Base-by-base conservation (phyloP, 2,329 filamentous ascomycete species). In the Laburnicola sp. region DNA sequence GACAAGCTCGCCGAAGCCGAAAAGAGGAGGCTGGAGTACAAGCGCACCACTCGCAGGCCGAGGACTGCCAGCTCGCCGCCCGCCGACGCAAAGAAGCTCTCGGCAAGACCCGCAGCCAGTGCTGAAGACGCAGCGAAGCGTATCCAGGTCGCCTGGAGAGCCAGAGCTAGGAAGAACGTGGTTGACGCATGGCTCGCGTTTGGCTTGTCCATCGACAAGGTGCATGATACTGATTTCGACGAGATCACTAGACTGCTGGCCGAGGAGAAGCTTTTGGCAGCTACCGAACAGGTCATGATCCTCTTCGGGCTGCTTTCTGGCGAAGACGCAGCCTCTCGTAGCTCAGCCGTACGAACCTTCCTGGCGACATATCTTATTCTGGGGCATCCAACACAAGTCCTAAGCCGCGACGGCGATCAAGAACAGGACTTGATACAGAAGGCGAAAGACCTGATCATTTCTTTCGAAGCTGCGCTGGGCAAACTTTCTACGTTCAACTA, bases 1-100 rank as follows among this genome's bases (percentile, higher is more conserved):
- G 88, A 91, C 75, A 85, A 87, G 57, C 81, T 90, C 62, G 87
- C 88, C 28, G 89, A 92, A 65, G 89, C 88, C 0, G 87, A 92
- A 71, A 82, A 78, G 68, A 81, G 89, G 62, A 80, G 89, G 52
- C 82, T 73, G 44, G 76, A 80, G 57, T 80, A 80, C 62, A 76
- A 79, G 63, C 72, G 76, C 46, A 79, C 76, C 55, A 52, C 74
- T 37, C 86, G 66, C 82, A 87, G 74, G 72, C 87, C 54, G 76
- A 82, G 60, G 81, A 77, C 68, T 77, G 80, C 69, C 48, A 82
- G 80, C 79, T 77, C 71, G 74, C 77, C 59, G 74, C 75, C 62
- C 79, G 78, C 71, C 53, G 63, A 75, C 57, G 44, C 65, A 45
- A 75, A 73, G 48, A 70, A 71, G 40, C 45, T 58, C 2, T 38